phyloP scores from a whole-genome alignment of 148 eudicot genomes.

The Cornus kousa region DNA sequence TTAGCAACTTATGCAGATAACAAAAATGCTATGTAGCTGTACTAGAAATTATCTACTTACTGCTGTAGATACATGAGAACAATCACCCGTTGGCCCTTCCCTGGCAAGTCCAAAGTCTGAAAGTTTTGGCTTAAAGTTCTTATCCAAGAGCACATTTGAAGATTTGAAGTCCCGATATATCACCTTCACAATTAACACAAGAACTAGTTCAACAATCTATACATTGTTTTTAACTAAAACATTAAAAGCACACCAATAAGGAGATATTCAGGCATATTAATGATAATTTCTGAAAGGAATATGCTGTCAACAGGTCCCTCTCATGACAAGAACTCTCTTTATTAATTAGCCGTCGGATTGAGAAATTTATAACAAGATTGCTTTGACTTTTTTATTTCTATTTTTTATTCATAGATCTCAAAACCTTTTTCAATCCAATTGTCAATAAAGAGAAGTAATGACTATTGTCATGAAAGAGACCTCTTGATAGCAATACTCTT shows the following conservation, averaged over 20 bases:
- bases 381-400: no score
- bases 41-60: conserved; percentile 51
- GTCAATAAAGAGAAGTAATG: no score
- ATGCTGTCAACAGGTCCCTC: no score
- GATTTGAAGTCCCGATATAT: conserved; percentile 83
- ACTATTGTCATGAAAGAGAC: no score
- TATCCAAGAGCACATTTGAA: conserved; percentile 71
- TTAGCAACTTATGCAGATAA: not conserved
- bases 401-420: no score
- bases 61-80: conserved; percentile 71
- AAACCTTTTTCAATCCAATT: no score
- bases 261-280: not conserved
- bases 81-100: conserved; percentile 76
- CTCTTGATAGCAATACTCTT: no score
- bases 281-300: not conserved
- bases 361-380: no score
- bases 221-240: not conserved
- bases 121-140: conserved; percentile 67
- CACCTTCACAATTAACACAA: conserved; percentile 43
- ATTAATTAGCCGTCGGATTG: no score
- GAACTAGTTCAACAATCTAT: not conserved
- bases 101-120: conserved; percentile 84
- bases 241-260: not conserved
- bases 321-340: no score
- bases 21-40: no score